Evolutionary conservation across 2,329 filamentous ascomycete species (phyloP), one percentile per base, ranked within the genome.

Genomic region (Rachicladosporium sp.): DNA sequence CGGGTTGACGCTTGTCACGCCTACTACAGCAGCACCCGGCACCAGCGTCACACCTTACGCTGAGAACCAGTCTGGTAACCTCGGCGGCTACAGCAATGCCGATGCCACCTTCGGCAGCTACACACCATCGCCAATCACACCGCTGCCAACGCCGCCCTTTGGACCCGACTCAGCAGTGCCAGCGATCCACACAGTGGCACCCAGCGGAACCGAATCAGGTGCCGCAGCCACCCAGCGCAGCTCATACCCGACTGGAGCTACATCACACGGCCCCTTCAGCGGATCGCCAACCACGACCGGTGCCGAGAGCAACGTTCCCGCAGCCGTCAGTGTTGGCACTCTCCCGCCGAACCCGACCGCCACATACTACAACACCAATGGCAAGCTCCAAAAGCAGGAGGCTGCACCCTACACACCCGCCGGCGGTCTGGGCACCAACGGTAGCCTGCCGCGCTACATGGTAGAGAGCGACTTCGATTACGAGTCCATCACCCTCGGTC

Each of bases 391-490:
- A 40, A 63, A 73, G n/a, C 66, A 73, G 1, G 63, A 83, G 58
- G 82, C 83, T 1, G 76, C 77, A 1, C 82, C 82, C 0, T 89
- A 80, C 61, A 73, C 71, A 0, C 85, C 84, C 0, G 73, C 68
- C 30, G 63, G 84, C 42, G 85, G 85, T 9, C 60, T 81, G 1
- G 83, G 82, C 2, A 87, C 82, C 33, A 88, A 89, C 44, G 82
- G 82, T n/a, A 74, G 76, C 1, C 69, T 71, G 33, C 83, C 83
- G 2, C 74, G 86, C 1, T 89, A 89, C 60, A 76, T 80, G 44
- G 78, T 83, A 0, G 71, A 84, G 51, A 84, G 79, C 46, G 85
- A 93, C 53, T 91, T 87, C 54, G 85, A 91, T 59, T 91, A 80
- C 56, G 71, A 89, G 56, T 87, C 82, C 0, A 69, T 91, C 23